Percentiles rank a stretch among this genome's conserved stretches.
phyloP scores from a whole-genome alignment of 176 grass and related monocot species.

The Oropetium thomaeum region DNA sequence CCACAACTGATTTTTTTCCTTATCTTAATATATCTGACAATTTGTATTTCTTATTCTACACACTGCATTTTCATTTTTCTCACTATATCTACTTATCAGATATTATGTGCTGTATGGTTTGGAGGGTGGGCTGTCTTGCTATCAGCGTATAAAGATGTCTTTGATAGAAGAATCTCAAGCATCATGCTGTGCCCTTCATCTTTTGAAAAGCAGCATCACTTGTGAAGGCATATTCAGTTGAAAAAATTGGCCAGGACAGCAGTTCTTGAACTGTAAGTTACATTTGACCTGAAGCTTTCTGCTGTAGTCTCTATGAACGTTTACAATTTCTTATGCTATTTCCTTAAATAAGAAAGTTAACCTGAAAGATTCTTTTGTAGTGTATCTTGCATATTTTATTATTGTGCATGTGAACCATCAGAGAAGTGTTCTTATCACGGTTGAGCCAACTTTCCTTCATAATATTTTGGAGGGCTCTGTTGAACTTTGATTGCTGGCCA shows the following conservation, averaged over 20 bases:
- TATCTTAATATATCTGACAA: not conserved
- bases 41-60: conserved; percentile 9
- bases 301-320: conserved; percentile 7
- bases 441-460: not conserved
- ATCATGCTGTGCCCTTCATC: conserved; percentile 38
- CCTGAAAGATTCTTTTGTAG: not conserved
- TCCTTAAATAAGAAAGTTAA: conserved; percentile 1
- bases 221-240: conserved; percentile 53
- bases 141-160: conserved; percentile 37
- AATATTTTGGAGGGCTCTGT: not conserved
- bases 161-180: conserved; percentile 23
- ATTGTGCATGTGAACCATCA: not conserved
- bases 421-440: not conserved
- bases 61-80: conserved; percentile 1
- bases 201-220: conserved; percentile 53
- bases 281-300: conserved; percentile 35
- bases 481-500: not conserved
- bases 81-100: conserved; percentile 30
- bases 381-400: conserved; percentile 3
- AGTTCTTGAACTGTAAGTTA: conserved; percentile 46
- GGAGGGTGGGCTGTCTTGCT: conserved; percentile 40
- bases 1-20: not conserved
- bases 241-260: conserved; percentile 39
- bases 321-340: not conserved
- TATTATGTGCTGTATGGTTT: conserved; percentile 18